A percentile compares a stretch with the other conserved stretches of the same genome.
phyloP scores from a whole-genome alignment of 805 yeast species.

The Cyberlindnera bimundalis region DNA sequence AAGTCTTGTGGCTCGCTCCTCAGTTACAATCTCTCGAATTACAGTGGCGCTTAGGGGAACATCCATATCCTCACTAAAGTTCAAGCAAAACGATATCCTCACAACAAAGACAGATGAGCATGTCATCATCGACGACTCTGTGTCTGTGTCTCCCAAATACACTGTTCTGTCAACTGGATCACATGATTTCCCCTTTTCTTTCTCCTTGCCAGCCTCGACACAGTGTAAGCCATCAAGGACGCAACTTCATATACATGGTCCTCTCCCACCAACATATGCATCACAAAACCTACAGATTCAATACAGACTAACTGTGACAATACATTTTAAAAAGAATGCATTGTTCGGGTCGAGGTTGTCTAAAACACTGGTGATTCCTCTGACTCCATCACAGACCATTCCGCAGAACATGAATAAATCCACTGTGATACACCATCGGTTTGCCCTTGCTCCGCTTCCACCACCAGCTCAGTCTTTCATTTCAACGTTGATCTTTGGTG shows the following conservation, averaged over 20 bases:
- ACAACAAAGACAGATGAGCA: constrained; percentile 9
- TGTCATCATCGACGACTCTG: constrained; percentile 9
- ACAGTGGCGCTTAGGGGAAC: constrained; percentile 9
- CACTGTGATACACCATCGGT: constrained; percentile 6
- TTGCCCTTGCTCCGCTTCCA: constrained; percentile 5
- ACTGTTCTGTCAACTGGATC: constrained; percentile 8
- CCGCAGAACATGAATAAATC: constrained; percentile 7
- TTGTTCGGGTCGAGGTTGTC: constrained; percentile 9
- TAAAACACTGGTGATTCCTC: constrained; percentile 8
- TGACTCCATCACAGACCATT: constrained; percentile 10
- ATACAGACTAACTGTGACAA: constrained; percentile 7
- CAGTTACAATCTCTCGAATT: constrained; percentile 7
- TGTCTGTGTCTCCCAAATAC: constrained; percentile 10
- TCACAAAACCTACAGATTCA: constrained; percentile 11
- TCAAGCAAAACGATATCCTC: not conserved
- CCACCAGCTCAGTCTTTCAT: constrained; percentile 13
- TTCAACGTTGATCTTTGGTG: constrained; percentile 7
- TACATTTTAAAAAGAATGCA: constrained; percentile 6
- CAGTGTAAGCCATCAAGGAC: constrained; percentile 11
- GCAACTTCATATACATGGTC: constrained; percentile 10
- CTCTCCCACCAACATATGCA: constrained; percentile 13
- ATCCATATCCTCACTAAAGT: not conserved
- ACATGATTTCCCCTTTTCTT: constrained; percentile 14
- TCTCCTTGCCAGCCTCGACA: constrained; percentile 10
- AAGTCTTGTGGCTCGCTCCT: constrained; percentile 8